These are phyloP conservation scores for Teunomyces pallodes DNA, from an alignment of 805 yeast species.

Conservation along the genomic window DNA sequence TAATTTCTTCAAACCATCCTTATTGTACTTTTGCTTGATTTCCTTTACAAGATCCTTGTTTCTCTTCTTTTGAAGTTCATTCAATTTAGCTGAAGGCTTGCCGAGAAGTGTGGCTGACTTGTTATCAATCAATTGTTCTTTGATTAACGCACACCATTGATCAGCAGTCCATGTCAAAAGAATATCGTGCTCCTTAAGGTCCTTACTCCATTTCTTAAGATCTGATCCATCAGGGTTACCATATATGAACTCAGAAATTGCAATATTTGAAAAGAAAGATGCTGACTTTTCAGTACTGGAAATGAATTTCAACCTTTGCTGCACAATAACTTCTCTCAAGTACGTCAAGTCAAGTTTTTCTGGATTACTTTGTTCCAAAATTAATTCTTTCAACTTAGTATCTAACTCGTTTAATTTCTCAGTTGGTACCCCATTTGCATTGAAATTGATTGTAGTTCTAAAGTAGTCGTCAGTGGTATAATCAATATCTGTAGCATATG, in stretches of 20 bases:
- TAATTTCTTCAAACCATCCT: conserved; percentile 55
- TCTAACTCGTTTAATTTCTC: conserved; percentile 56
- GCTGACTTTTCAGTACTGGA: conserved; percentile 64
- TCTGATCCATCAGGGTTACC: conserved; percentile 64
- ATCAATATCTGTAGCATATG: conserved; percentile 70
- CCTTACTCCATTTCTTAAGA: conserved; percentile 52
- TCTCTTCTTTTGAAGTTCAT: conserved; percentile 49
- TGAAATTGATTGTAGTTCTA: conserved; percentile 55
- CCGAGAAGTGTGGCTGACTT: conserved; percentile 67
- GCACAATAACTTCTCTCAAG: conserved; percentile 66
- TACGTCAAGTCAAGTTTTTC: conserved; percentile 58
- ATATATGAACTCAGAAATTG: conserved; percentile 77
- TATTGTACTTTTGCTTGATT: conserved; percentile 54
- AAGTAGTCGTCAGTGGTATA: conserved; percentile 74
- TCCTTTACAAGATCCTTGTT: conserved; percentile 48
- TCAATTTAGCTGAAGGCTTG: conserved; percentile 64
- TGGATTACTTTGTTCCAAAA: conserved; percentile 51
- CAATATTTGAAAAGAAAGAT: conserved; percentile 57
- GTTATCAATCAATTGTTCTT: conserved; percentile 55
- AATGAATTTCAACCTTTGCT: conserved; percentile 58
- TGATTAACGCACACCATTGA: conserved; percentile 64
- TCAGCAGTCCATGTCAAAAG: conserved; percentile 59
- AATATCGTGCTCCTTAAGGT: conserved; percentile 56
- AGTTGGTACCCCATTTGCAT: conserved; percentile 74
- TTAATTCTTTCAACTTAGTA: conserved; percentile 44